A percentile compares a stretch with the other conserved stretches of the same genome.
These are phyloP conservation scores for Nicotiana rustica DNA, from an alignment of 305 asterid species.

Conservation along the genomic window DNA sequence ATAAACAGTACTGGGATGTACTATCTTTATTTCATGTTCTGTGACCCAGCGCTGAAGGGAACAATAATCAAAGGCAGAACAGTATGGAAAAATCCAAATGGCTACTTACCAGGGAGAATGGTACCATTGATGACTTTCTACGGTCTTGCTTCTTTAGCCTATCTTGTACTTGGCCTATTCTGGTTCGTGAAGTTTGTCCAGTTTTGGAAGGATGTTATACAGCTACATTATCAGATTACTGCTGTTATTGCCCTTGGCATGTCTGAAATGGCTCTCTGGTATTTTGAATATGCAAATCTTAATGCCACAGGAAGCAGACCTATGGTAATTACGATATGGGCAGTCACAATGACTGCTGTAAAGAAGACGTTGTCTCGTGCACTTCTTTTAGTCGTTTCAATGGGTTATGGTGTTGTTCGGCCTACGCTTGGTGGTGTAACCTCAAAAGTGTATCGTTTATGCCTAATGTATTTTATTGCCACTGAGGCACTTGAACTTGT, in stretches of 20 bases:
- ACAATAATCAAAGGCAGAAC: slow-evolving; percentile 47
- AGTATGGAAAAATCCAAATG: slow-evolving; percentile 52
- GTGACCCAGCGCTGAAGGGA: slow-evolving; percentile 50
- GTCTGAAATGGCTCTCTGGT: slow-evolving; percentile 58
- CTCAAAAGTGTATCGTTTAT: slow-evolving; percentile 40
- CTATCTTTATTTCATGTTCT: slow-evolving; percentile 51
- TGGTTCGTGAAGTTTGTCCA: slow-evolving; percentile 48
- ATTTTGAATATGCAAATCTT: slow-evolving; percentile 51
- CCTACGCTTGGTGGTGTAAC: slow-evolving; percentile 50
- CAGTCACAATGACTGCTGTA: slow-evolving; percentile 46
- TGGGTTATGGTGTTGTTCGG: slow-evolving; percentile 53
- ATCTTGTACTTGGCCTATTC: slow-evolving; percentile 49
- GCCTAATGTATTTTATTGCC: slow-evolving; percentile 42
- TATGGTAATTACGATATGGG: slow-evolving; percentile 51
- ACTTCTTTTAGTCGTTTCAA: slow-evolving; percentile 53
- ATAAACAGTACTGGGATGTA: slow-evolving; percentile 51
- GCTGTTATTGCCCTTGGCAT: slow-evolving; percentile 54
- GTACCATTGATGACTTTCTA: slow-evolving; percentile 46
- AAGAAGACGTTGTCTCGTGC: slow-evolving; percentile 49
- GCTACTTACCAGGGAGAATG: slow-evolving; percentile 56
- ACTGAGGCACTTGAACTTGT: slow-evolving; percentile 50
- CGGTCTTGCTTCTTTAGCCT: slow-evolving; percentile 50
- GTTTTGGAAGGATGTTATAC: slow-evolving; percentile 49
- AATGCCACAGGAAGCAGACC: slow-evolving; percentile 51
- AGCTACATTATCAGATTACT: slow-evolving; percentile 50